Evolutionary conservation across 176 grass and related monocot genomes (phyloP).

Genomic region (Oryza glaberrima): DNA sequence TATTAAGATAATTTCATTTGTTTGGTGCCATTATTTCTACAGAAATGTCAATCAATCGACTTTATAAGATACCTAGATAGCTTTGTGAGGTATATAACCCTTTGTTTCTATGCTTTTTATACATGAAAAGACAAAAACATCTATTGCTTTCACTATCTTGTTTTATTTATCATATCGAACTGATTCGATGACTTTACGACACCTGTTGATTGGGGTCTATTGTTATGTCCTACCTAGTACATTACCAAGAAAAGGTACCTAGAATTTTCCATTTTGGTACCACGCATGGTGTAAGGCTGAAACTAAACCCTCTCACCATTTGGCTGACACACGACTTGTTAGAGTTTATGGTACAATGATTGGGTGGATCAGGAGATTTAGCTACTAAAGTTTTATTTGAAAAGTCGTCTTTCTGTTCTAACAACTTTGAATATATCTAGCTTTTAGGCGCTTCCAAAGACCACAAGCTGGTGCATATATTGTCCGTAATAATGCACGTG

Average conservation of each 20-base stretch:
- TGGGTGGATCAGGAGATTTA: constrained; percentile 45
- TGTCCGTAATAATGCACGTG: constrained; percentile 10
- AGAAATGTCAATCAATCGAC: not conserved
- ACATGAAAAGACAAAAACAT: not conserved
- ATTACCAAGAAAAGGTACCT: constrained; percentile 10
- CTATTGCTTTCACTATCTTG: not conserved
- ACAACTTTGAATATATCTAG: not conserved
- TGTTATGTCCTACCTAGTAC: not conserved
- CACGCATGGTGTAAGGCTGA: not conserved
- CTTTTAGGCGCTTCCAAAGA: constrained; percentile 21
- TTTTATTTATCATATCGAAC: not conserved
- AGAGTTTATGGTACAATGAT: constrained; percentile 49
- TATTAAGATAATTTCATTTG: not conserved
- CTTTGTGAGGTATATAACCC: not conserved
- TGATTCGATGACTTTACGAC: not conserved
- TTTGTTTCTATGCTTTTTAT: not conserved
- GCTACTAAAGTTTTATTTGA: not conserved
- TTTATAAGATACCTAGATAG: rapidly evolving
- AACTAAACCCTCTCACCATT: constrained; percentile 29
- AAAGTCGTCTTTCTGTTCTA: constrained; percentile 4
- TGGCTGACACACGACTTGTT: not conserved
- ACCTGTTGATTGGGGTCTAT: not conserved
- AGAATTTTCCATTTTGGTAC: constrained; percentile 21
- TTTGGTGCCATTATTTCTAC: not conserved
- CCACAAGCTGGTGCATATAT: not conserved